Evolutionary conservation across 1,139 yeast species (phyloP).

Genomic region (Debaryomycetaceae sp.): DNA sequence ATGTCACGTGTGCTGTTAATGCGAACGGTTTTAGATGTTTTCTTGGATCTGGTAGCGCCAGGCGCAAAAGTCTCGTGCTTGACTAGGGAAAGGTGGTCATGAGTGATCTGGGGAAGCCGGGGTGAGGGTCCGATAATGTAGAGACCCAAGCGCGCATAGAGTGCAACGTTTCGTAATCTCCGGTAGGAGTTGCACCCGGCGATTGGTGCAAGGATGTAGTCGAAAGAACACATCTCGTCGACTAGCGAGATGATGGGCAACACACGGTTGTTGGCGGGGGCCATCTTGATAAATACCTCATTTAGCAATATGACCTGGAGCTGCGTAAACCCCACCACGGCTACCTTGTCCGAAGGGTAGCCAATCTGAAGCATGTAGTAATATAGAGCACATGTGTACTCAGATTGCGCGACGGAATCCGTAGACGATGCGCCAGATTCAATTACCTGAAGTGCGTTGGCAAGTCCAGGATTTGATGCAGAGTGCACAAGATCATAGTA

Average conservation of each 20-base stretch:
- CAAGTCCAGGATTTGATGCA: constrained; percentile 40
- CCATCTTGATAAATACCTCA: constrained; percentile 15
- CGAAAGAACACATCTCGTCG: constrained; percentile 1
- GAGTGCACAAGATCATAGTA: not conserved
- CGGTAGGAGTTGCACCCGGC: not conserved
- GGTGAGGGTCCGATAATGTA: constrained; percentile 4
- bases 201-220: constrained; percentile 4
- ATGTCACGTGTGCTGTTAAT: not conserved
- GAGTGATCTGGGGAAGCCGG: not conserved
- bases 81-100: not conserved
- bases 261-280: not conserved
- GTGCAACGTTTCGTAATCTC: not conserved
- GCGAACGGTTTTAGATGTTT: not conserved
- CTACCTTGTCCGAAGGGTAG: constrained; percentile 36
- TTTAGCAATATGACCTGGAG: constrained; percentile 30
- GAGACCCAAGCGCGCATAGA: constrained; percentile 1
- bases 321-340: constrained; percentile 38
- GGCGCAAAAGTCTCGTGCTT: not conserved
- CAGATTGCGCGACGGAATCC: constrained; percentile 43
- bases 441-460: constrained; percentile 32
- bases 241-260: constrained; percentile 1
- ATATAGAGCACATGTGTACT: constrained; percentile 44
- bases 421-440: constrained; percentile 17
- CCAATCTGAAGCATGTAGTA: constrained; percentile 47
- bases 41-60: not conserved